Conservation (phyloP, 2,329 filamentous ascomycete species). For the Aspergillus pseudonomiae region DNA sequence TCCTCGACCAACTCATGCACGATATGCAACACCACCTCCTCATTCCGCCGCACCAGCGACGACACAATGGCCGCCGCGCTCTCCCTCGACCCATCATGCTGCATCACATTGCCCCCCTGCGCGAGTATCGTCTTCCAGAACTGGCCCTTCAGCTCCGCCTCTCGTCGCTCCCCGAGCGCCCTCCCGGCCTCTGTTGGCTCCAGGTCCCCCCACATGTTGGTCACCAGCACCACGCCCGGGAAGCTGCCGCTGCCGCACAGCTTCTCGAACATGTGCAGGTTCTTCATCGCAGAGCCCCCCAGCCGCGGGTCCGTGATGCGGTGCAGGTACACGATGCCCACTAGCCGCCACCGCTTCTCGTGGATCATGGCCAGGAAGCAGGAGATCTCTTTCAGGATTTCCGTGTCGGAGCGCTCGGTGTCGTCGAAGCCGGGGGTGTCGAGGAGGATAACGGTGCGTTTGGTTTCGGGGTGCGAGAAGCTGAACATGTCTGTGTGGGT, state of each 20-base stretch:
- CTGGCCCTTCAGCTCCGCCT: neutral
- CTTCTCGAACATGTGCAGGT: slow-evolving; percentile 5
- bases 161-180: neutral
- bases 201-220: neutral
- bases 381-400: neutral
- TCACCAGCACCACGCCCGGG: neutral
- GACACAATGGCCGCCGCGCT: neutral
- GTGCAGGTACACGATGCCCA: slow-evolving; percentile 7
- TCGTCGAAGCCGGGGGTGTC: slow-evolving; percentile 24
- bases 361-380: slow-evolving; percentile 4
- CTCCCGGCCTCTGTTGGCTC: neutral
- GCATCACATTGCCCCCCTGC: neutral
- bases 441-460: slow-evolving; percentile 10
- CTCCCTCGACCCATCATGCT: neutral
- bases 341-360: neutral
- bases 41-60: neutral
- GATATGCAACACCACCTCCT: neutral
- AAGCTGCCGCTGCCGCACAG: slow-evolving; percentile 4
- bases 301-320: slow-evolving; percentile 1
- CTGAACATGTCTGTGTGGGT: neutral
- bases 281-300: neutral
- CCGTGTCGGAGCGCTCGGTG: slow-evolving; percentile 14
- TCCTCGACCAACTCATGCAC: slow-evolving; percentile 1
- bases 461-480: neutral
- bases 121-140: neutral